Conservation (phyloP, 179 eudicot species). For the Silene vulgaris region DNA sequence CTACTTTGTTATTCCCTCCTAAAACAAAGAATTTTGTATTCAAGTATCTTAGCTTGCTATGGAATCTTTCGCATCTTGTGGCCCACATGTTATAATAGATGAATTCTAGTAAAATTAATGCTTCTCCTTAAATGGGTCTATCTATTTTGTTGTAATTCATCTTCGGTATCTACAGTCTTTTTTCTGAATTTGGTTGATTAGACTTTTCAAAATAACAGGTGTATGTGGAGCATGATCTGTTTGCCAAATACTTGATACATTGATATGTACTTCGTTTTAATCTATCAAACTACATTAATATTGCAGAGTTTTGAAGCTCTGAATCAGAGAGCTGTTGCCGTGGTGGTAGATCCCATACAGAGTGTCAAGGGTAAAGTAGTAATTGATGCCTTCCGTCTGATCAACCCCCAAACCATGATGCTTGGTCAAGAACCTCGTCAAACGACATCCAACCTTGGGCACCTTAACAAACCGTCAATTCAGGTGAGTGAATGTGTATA, state of each 20-base stretch:
- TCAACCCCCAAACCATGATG: slow-evolving; percentile 20
- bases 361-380: slow-evolving; percentile 94
- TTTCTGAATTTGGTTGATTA: not conserved
- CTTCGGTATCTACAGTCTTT: not conserved
- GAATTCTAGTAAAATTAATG: too few species aligned
- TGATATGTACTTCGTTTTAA: not conserved
- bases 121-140: too few species aligned
- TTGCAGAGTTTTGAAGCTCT: slow-evolving; percentile 87
- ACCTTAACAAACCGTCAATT: slow-evolving; percentile 87
- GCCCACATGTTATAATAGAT: too few species aligned
- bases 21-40: too few species aligned
- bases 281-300: not conserved
- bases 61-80: too few species aligned
- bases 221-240: slow-evolving; percentile 8
- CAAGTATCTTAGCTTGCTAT: too few species aligned
- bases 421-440: slow-evolving; percentile 19
- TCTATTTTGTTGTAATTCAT: too few species aligned
- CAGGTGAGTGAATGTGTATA: slow-evolving; percentile 41
- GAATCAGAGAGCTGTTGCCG: slow-evolving; percentile 85
- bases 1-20: too few species aligned
- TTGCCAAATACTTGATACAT: not conserved
- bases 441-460: slow-evolving; percentile 45
- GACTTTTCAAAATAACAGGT: not conserved
- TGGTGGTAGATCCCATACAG: slow-evolving; percentile 90
- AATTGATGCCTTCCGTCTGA: slow-evolving; percentile 28